Evolutionary conservation across 495 filamentous ascomycete species (phyloP), one percentile per base, ranked within the genome.

Genomic region (Aspergillus asperescens): DNA sequence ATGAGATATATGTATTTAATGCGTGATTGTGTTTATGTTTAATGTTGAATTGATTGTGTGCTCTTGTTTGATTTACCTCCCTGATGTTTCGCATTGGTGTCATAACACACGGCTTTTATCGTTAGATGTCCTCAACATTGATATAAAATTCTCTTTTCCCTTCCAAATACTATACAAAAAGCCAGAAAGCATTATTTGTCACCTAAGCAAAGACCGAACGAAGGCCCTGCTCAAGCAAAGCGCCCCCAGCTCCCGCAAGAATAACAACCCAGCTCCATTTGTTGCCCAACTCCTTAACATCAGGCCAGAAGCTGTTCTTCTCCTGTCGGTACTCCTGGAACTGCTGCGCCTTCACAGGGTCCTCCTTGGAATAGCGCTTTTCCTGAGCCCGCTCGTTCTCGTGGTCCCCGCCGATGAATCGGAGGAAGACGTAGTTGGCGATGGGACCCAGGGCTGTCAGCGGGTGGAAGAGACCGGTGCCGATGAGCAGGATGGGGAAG

Each of bases 251-350:
- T 5, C 79, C 79, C 28, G 63, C 64, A 0, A 71, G 77, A 1
- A 74, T 54, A 2, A 82, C 68, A 35, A 67, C 67, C 74, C 78
- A 79, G 13, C 72, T 54, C 80, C 79, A 84, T 44, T 74, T 74
- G 40, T 79, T 83, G 28, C 55, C 50, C 8, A 80, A 10, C 56
- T 80, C 76, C 23, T 52, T 45, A 2, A 68, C 29, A n/a, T 60
- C 60, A 1, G 79, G 79, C 80, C 79, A 84, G 63, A 84, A 77
- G 29, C 74, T 72, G 51, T 84, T 84, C 56, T 77, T 76, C 60
- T 79, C 67, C 9, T 52, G 40, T n/a, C 68, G 65, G 67, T 75
- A 82, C 22, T 62, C 32, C 49, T 72, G 62, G 8, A 82, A 64
- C 39, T 84, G 68, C 31, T 64, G 58, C 41, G 72, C 73, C 57